These are phyloP conservation scores for Rhododendron ferrugineum DNA, from an alignment of 148 eudicot species.

Conservation along the genomic window DNA sequence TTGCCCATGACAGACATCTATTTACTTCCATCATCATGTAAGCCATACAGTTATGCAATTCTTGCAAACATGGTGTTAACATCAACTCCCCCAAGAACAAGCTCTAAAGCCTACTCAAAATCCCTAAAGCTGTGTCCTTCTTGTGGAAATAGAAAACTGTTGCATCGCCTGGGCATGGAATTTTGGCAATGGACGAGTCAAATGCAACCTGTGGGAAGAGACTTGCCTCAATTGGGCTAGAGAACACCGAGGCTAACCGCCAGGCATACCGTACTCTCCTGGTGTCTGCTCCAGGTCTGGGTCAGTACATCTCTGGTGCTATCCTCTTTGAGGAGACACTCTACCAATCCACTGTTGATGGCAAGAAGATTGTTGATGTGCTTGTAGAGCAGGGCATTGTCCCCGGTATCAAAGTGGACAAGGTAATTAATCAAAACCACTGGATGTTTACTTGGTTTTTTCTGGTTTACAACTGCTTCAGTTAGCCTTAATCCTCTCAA, in stretches of 20 bases:
- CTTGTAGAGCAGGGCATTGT: constrained; percentile 67
- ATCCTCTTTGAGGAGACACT: constrained; percentile 94
- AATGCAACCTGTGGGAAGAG: constrained; percentile 93
- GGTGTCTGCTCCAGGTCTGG: constrained; percentile 64
- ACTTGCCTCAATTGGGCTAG: constrained; percentile 78
- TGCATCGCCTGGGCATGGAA: constrained; percentile 89
- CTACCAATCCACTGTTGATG: constrained; percentile 79
- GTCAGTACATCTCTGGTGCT: constrained; percentile 79
- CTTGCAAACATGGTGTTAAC: background rate
- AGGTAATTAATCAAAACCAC: constrained; percentile 32
- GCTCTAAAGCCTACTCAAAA: background rate
- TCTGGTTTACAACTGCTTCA: background rate
- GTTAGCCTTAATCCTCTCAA: background rate
- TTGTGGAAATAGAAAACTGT: constrained; percentile 51
- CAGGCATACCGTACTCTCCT: constrained; percentile 86
- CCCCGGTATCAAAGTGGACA: constrained; percentile 91
- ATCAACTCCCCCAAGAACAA: background rate
- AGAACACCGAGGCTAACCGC: constrained; percentile 94
- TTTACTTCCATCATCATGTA: background rate
- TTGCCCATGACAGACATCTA: background rate
- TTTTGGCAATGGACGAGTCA: constrained; percentile 91
- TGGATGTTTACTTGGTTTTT: background rate
- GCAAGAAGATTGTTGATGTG: constrained; percentile 80
- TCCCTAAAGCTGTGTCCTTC: background rate
- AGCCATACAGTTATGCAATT: background rate